Evolutionary conservation across 1,139 yeast genomes (phyloP).

Genomic region (Taphrina wiesneri): DNA sequence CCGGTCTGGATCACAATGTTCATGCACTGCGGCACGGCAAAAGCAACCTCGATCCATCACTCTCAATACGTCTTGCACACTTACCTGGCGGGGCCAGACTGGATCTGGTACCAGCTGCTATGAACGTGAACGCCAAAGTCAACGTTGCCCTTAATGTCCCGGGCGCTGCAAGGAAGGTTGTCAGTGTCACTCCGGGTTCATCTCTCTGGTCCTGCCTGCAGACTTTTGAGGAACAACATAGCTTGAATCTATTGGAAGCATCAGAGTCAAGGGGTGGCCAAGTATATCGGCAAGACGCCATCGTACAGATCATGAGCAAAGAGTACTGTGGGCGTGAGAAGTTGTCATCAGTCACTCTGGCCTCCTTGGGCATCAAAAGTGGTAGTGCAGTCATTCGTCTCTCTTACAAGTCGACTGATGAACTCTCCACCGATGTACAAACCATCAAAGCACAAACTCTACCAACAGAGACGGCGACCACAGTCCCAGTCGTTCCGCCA

Average conservation of each 20-base stretch:
- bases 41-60: conserved; percentile 35
- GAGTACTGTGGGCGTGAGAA: neutral
- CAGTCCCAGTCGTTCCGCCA: neutral
- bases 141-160: conserved; percentile 17
- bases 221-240: neutral
- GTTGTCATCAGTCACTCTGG: conserved; percentile 7
- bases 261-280: neutral
- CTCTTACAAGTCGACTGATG: conserved; percentile 4
- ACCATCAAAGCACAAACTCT: neutral
- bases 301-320: conserved; percentile 1
- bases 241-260: neutral
- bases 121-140: neutral
- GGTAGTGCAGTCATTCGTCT: conserved; percentile 25
- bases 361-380: conserved; percentile 20
- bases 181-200: neutral
- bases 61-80: conserved; percentile 35
- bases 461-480: neutral
- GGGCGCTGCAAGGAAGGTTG: neutral
- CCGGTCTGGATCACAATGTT: conserved; percentile 26
- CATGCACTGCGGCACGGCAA: conserved; percentile 30
- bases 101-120: conserved; percentile 6
- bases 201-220: conserved; percentile 6
- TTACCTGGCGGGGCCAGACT: conserved; percentile 37
- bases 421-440: neutral
- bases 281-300: neutral